Percentiles rank a stretch among this genome's conserved stretches.
phyloP scores from a whole-genome alignment of 371 early-diverging fungal genomes.

The Mortierella sp. region DNA sequence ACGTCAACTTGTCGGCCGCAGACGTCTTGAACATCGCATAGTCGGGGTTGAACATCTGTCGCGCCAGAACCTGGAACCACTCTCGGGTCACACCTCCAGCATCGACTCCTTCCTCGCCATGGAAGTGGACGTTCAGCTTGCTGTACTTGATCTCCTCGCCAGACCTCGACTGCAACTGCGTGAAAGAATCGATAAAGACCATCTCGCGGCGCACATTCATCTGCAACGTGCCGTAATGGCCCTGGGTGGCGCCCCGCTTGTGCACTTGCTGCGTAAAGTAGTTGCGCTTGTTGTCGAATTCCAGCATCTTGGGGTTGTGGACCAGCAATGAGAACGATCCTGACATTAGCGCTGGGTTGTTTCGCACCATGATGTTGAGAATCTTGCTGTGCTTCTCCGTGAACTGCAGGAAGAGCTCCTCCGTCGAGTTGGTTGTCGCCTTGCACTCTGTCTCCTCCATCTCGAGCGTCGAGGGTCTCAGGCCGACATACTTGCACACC shows the following conservation, averaged over 20 bases:
- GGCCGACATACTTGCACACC: slow-evolving; percentile 81
- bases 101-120: slow-evolving; percentile 98
- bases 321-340: slow-evolving; percentile 96
- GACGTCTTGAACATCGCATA: slow-evolving; percentile 98
- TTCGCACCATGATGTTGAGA: slow-evolving; percentile 96
- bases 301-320: slow-evolving; percentile 96
- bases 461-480: slow-evolving; percentile 50
- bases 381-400: slow-evolving; percentile 96
- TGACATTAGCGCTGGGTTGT: slow-evolving; percentile 95
- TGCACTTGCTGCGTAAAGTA: slow-evolving; percentile 96
- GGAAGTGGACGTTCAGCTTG: slow-evolving; percentile 95
- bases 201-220: slow-evolving; percentile 94
- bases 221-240: slow-evolving; percentile 80
- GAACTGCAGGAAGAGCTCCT: slow-evolving; percentile 86
- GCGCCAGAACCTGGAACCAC: slow-evolving; percentile 97
- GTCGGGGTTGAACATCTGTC: slow-evolving; percentile 99
- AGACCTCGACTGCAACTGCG: slow-evolving; percentile 89
- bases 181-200: slow-evolving; percentile 98
- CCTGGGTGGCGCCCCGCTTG: slow-evolving; percentile 76
- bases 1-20: slow-evolving; percentile 95
- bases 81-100: slow-evolving; percentile 99
- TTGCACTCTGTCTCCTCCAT: slow-evolving; percentile 42
- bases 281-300: slow-evolving; percentile 98
- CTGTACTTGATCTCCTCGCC: slow-evolving; percentile 96
- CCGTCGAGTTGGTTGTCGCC: slow-evolving; percentile 59